Evolutionary conservation across 2,329 filamentous ascomycete species (phyloP), one percentile per base, ranked within the genome.

Genomic region (Taxawa tesnikishii): DNA sequence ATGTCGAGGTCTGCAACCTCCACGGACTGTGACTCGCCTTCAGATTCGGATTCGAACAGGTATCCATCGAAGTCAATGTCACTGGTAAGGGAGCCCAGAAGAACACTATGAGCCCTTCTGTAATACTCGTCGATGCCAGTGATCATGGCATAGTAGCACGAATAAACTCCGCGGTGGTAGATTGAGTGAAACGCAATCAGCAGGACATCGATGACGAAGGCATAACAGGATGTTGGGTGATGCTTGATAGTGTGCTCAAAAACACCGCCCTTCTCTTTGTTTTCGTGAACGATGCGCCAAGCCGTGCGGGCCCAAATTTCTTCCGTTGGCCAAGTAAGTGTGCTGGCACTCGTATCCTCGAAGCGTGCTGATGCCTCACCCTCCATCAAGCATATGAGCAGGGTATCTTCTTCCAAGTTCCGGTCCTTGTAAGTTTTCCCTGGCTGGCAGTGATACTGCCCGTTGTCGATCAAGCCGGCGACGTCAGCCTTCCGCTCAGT

Each of bases 111-210:
- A n/a, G n/a, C n/a, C n/a, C n/a, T n/a, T n/a, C n/a, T n/a, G n/a
- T n/a, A n/a, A n/a, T n/a, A n/a, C n/a, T n/a, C n/a, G n/a, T n/a
- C n/a, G n/a, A n/a, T n/a, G n/a, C n/a, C n/a, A n/a, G n/a, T n/a
- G 8, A 38, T 35, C 23, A 38, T 15, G 4, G 25, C 12, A 12
- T 32, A 41, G 42, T 31, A 44, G 26, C 15, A 39, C 38, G 10
- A 38, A 26, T 10, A 26, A 10, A 10, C 34, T 8, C 36, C 28
- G 6, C 42, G 40, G 23, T 31, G 40, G 8, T 35, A 41, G 11
- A 48, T 41, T 4, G 43, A 44, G 28, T 48, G 44, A 26, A 46
- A 48, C 2, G 43, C 39, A 6, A 47, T 28, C 32, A 38, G 38
- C 8, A 48, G 38, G 8, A 48, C 16, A 14, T 48, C 45, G 34